These are phyloP conservation scores for Nannochloropsis gaditana DNA, from an alignment of 108 stramenopile species.

Conservation along the genomic window DNA sequence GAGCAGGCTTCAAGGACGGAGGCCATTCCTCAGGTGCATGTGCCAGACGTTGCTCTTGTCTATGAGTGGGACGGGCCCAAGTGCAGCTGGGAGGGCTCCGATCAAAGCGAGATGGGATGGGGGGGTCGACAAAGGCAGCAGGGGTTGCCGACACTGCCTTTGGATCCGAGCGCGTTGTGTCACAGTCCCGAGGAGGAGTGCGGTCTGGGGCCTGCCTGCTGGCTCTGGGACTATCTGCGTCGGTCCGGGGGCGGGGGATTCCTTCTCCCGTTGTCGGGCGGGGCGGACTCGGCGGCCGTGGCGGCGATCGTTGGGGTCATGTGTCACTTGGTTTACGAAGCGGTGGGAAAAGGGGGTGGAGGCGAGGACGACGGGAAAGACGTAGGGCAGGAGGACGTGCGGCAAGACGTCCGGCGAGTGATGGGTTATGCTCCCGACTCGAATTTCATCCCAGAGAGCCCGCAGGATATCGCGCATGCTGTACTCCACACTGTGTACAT, in stretches of 20 bases:
- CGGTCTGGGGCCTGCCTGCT: slow-evolving; percentile 93
- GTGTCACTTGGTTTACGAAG: slow-evolving; percentile 76
- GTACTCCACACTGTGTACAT: slow-evolving; percentile 90
- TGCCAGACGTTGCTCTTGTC: not conserved
- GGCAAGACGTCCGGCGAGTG: slow-evolving; percentile 28
- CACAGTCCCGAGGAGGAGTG: slow-evolving; percentile 89
- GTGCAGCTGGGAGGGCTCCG: not conserved
- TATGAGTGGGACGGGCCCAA: not conserved
- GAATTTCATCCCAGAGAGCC: slow-evolving; percentile 63
- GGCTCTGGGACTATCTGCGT: slow-evolving; percentile 98
- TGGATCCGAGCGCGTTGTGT: slow-evolving; percentile 20
- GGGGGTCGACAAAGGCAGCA: slow-evolving; percentile 8
- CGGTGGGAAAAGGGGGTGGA: slow-evolving; percentile 41
- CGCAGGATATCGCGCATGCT: slow-evolving; percentile 71
- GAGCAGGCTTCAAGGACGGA: slow-evolving; percentile 67
- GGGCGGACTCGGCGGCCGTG: slow-evolving; percentile 87
- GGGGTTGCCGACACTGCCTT: not conserved
- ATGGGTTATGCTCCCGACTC: slow-evolving; percentile 24
- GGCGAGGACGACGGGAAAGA: not conserved
- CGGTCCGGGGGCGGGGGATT: slow-evolving; percentile 84
- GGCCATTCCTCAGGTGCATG: not conserved
- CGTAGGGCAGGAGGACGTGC: slow-evolving; percentile 17
- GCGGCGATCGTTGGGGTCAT: slow-evolving; percentile 93
- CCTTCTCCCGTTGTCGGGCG: slow-evolving; percentile 87
- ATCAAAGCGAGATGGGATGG: not conserved